phyloP scores from a whole-genome alignment of 257 asterid species.

The Cynanchum wilfordii region DNA sequence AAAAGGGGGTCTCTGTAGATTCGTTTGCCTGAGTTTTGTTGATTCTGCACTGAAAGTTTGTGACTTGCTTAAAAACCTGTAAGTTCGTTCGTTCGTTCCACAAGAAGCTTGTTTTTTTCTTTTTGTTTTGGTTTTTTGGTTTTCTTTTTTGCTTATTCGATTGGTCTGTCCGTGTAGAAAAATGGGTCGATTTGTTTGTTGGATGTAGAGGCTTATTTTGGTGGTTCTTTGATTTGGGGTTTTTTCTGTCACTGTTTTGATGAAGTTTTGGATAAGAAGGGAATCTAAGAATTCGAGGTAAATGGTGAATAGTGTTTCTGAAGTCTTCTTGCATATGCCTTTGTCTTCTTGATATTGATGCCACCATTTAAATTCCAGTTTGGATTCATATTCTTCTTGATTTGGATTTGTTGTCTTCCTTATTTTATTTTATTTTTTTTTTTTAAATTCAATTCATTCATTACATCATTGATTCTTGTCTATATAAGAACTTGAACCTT shows the following conservation, averaged over 20 bases:
- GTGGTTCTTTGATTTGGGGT: conserved; percentile 13
- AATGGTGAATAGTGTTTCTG: conserved; percentile 29
- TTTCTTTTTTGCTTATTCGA: not conserved
- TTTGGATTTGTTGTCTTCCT: conserved; percentile 10
- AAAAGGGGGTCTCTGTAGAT: conserved; percentile 3
- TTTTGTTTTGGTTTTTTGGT: not conserved
- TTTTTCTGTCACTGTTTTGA: conserved; percentile 14
- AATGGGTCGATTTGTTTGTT: conserved; percentile 18
- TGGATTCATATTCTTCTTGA: conserved; percentile 36
- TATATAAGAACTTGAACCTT: conserved; percentile 5
- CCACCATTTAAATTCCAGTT: conserved; percentile 28
- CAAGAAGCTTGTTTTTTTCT: not conserved
- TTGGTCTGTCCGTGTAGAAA: conserved; percentile 6
- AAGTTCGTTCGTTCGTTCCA: conserved; percentile 12
- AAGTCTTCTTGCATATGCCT: conserved; percentile 25
- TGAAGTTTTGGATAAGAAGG: conserved; percentile 28
- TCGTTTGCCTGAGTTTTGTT: conserved; percentile 2
- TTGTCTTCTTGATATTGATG: conserved; percentile 31
- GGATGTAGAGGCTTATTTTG: not conserved
- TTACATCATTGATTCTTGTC: conserved; percentile 13
- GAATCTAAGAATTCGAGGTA: conserved; percentile 23
- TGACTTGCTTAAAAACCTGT: not conserved
- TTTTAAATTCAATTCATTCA: too few species aligned
- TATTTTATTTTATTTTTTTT: too few species aligned
- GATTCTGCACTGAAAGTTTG: conserved; percentile 6